Conservation (phyloP, 2,329 filamentous ascomycete genomes). For the Fusarium virguliforme region DNA sequence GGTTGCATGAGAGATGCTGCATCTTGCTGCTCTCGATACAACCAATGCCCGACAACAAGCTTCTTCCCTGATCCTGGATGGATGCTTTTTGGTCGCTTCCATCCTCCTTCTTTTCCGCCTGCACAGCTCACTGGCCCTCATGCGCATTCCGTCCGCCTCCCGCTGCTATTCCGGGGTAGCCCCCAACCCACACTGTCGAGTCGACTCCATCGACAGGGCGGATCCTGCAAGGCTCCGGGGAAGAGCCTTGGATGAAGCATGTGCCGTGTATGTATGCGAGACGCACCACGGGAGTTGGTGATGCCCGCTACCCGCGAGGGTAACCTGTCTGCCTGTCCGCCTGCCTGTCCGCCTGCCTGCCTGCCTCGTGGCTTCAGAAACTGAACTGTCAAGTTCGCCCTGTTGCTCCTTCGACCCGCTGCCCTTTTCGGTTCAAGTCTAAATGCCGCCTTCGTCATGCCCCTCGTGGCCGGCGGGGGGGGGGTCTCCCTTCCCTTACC, state of each 20-base stretch:
- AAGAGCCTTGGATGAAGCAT: slow-evolving; percentile 34
- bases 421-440: slow-evolving; percentile 31
- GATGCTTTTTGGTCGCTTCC: slow-evolving; percentile 29
- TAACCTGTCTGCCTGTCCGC: background rate
- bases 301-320: slow-evolving; percentile 3
- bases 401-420: slow-evolving; percentile 16
- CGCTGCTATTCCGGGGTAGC: slow-evolving; percentile 39
- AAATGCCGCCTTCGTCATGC: slow-evolving; percentile 31
- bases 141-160: slow-evolving; percentile 37
- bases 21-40: slow-evolving; percentile 19
- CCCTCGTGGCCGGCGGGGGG: slow-evolving; percentile 31
- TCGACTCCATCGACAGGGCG: slow-evolving; percentile 27
- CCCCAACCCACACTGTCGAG: slow-evolving; percentile 28
- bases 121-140: slow-evolving; percentile 38
- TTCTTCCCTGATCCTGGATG: slow-evolving; percentile 37
- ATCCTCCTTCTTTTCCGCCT: slow-evolving; percentile 31
- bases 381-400: slow-evolving; percentile 20
- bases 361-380: slow-evolving; percentile 33
- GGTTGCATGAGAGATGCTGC: slow-evolving; percentile 29
- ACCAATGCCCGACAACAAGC: slow-evolving; percentile 30
- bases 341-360: background rate
- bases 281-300: slow-evolving; percentile 29
- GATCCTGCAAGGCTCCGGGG: slow-evolving; percentile 23
- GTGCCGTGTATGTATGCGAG: slow-evolving; percentile 19
- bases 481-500: slow-evolving; percentile 45